A percentile compares a stretch with the other conserved stretches of the same genome.
These are phyloP conservation scores for Chlorella sorokiniana DNA, from an alignment of 139 green algal species.

Conservation along the genomic window DNA sequence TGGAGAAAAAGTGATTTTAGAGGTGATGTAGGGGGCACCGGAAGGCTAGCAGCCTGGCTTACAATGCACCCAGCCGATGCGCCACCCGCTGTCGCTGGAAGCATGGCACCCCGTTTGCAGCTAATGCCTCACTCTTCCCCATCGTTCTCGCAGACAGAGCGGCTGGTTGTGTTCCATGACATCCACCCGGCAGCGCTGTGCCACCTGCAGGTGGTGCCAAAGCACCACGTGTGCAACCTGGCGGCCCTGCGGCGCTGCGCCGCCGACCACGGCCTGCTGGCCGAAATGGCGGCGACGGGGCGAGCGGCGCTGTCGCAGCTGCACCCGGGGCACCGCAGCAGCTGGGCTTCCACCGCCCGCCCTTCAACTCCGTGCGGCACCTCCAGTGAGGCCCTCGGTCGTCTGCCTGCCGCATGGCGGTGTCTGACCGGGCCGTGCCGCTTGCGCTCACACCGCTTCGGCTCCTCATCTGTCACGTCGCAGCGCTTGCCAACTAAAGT, in stretches of 20 bases:
- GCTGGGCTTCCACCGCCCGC: constrained; percentile 58
- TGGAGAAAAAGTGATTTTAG: neutral
- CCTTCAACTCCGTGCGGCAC: constrained; percentile 60
- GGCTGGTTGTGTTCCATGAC: constrained; percentile 41
- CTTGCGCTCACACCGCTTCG: too few relatives aligned
- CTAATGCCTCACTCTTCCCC: constrained; percentile 24
- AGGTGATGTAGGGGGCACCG: neutral
- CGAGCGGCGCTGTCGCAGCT: constrained; percentile 3
- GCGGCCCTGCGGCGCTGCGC: neutral
- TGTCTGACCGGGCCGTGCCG: neutral
- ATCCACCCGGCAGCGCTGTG: constrained; percentile 16
- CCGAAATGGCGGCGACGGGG: neutral
- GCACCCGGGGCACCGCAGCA: constrained; percentile 21
- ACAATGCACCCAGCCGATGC: neutral
- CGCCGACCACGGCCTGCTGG: constrained; percentile 28
- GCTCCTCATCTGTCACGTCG: too few relatives aligned
- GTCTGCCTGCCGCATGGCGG: neutral
- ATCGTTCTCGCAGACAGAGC: constrained; percentile 37
- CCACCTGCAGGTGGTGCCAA: constrained; percentile 45
- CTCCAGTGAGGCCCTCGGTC: constrained; percentile 40
- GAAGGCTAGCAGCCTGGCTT: neutral
- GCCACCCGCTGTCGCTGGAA: neutral
- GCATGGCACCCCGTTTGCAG: neutral
- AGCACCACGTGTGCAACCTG: constrained; percentile 35
- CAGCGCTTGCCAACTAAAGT: too few relatives aligned